A percentile compares a stretch with the other conserved stretches of the same genome.
phyloP scores from a whole-genome alignment of 345 rosid genomes.

The rapeseed (Brassica napus) region Da-Ae NC_063436.1:15480501-15481000 shows the following conservation, averaged over 20 bases:
- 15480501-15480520: slow-evolving; percentile 25
- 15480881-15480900: slow-evolving; percentile 62
- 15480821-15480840: slow-evolving; percentile 87
- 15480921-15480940: slow-evolving; percentile 67
- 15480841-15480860: slow-evolving; percentile 60
- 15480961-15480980: slow-evolving; percentile 47
- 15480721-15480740: slow-evolving; percentile 17
- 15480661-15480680: slow-evolving; percentile 42
- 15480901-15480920: slow-evolving; percentile 72
- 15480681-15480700: not conserved
- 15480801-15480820: slow-evolving; percentile 54
- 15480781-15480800: slow-evolving; percentile 44
- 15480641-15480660: slow-evolving; percentile 64
- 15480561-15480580: slow-evolving; percentile 72
- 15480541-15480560: not conserved
- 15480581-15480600: slow-evolving; percentile 78
- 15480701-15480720: not conserved
- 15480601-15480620: slow-evolving; percentile 84
- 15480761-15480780: slow-evolving; percentile 27
- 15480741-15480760: not conserved
- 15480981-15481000: slow-evolving; percentile 5
- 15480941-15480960: slow-evolving; percentile 89
- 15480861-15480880: slow-evolving; percentile 55
- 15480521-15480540: no score
- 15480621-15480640: slow-evolving; percentile 75